Evolutionary conservation across 179 eudicot genomes (phyloP).

Genomic region (Beta corolliflora): DNA sequence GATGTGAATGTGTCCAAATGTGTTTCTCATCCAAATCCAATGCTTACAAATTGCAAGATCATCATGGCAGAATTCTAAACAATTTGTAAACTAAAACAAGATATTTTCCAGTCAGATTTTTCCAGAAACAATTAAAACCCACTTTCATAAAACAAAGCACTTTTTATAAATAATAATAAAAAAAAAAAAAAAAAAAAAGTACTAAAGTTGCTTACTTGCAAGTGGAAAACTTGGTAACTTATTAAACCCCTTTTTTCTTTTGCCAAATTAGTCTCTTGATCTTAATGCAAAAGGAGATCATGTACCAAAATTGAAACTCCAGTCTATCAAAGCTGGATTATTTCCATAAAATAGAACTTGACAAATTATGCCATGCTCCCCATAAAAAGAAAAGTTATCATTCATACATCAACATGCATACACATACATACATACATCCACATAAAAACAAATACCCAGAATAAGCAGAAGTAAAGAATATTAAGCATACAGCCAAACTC

Average conservation of each 20-base stretch:
- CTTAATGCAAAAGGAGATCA: constrained; percentile 22
- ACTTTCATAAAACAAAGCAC: background rate
- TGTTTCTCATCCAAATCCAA: background rate
- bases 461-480: background rate
- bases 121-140: background rate
- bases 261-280: background rate
- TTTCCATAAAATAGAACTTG: constrained; percentile 22
- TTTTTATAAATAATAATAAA: background rate
- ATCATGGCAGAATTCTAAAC: constrained; percentile 2
- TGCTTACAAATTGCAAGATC: background rate
- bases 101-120: background rate
- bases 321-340: constrained; percentile 17
- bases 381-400: background rate
- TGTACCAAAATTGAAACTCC: constrained; percentile 20
- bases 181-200: constrained; percentile 10
- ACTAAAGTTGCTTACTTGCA: constrained; percentile 21
- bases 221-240: background rate
- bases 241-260: background rate
- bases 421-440: constrained; percentile 18
- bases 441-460: constrained; percentile 2
- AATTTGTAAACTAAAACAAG: background rate
- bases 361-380: constrained; percentile 26
- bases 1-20: constrained; percentile 7
- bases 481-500: background rate
- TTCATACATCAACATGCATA: background rate